Conservation (phyloP, 805 yeast genomes). For the Wickerhamiella azyma region DNA sequence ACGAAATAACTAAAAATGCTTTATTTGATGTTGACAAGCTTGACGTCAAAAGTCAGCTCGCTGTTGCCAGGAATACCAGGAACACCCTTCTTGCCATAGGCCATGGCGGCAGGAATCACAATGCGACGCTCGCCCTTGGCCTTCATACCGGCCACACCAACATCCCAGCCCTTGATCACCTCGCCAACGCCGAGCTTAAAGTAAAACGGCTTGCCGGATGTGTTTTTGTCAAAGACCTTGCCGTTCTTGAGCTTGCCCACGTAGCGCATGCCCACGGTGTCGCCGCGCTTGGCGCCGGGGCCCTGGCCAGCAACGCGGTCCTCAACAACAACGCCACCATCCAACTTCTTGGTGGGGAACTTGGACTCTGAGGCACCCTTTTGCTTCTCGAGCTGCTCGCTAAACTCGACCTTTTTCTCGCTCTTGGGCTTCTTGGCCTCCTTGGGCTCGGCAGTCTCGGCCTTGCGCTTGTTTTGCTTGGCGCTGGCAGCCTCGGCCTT, state of each 20-base stretch:
- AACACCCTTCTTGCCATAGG: slow-evolving; percentile 83
- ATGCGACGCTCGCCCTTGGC: slow-evolving; percentile 99
- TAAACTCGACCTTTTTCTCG: slow-evolving; percentile 76
- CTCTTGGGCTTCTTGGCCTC: slow-evolving; percentile 30
- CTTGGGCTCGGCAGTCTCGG: slow-evolving; percentile 23
- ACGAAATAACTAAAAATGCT: neutral
- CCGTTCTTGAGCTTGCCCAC: slow-evolving; percentile 96
- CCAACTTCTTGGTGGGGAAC: slow-evolving; percentile 53
- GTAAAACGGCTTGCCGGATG: slow-evolving; percentile 88
- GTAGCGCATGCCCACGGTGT: slow-evolving; percentile 91
- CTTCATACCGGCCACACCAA: slow-evolving; percentile 97
- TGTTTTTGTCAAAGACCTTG: slow-evolving; percentile 91
- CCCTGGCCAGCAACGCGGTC: slow-evolving; percentile 88
- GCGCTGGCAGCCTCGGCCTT: slow-evolving; percentile 15
- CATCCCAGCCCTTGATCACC: slow-evolving; percentile 97
- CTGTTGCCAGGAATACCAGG: slow-evolving; percentile 99
- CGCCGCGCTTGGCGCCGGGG: slow-evolving; percentile 71
- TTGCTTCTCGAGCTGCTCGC: slow-evolving; percentile 86
- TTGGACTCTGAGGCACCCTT: slow-evolving; percentile 44
- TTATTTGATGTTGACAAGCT: slow-evolving; percentile 79
- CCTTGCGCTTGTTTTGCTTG: slow-evolving; percentile 27
- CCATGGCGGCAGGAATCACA: slow-evolving; percentile 88
- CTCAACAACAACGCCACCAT: slow-evolving; percentile 88
- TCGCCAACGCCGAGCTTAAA: slow-evolving; percentile 93
- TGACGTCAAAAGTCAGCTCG: slow-evolving; percentile 90